These are phyloP conservation scores for Allium sativum DNA, from an alignment of 106 monocot species.

Conservation along the genomic window DNA sequence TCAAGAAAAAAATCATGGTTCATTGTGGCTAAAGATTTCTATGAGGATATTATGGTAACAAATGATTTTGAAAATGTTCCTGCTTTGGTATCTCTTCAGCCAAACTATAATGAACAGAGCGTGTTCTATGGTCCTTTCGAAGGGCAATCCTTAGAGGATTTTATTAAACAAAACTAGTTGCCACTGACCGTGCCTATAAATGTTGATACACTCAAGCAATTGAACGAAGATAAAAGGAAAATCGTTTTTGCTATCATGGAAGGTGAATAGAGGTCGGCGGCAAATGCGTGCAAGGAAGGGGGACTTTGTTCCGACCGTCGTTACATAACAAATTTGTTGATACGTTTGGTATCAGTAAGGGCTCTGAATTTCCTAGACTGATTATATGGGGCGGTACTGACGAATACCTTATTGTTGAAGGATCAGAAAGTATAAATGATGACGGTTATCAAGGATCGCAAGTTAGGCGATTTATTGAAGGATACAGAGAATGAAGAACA, in stretches of 20 bases:
- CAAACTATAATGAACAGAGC: slow-evolving; percentile 70
- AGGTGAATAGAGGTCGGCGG: slow-evolving; percentile 79
- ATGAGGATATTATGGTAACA: slow-evolving; percentile 75
- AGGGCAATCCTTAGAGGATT: slow-evolving; percentile 86
- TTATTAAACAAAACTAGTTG: slow-evolving; percentile 66
- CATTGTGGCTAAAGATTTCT: slow-evolving; percentile 78
- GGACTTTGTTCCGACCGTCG: too few species aligned
- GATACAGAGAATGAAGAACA: slow-evolving; percentile 74
- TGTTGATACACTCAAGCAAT: slow-evolving; percentile 73
- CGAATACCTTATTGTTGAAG: slow-evolving; percentile 64
- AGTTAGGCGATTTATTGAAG: slow-evolving; percentile 77
- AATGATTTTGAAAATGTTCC: slow-evolving; percentile 97
- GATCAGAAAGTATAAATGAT: slow-evolving; percentile 47
- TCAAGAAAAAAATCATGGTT: slow-evolving; percentile 95
- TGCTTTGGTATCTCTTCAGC: slow-evolving; percentile 73
- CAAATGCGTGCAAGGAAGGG: slow-evolving; percentile 87
- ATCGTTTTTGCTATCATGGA: slow-evolving; percentile 69
- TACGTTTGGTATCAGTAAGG: slow-evolving; percentile 60
- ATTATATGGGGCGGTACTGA: slow-evolving; percentile 88
- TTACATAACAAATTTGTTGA: slow-evolving; percentile 84
- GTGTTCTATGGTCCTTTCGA: slow-evolving; percentile 98
- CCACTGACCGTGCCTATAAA: slow-evolving; percentile 73
- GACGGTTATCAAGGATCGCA: slow-evolving; percentile 51
- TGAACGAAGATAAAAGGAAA: slow-evolving; percentile 69
- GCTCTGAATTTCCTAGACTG: slow-evolving; percentile 56